Conservation (phyloP, 1,284 basidiomycete species). For the Cronartium ribicola region DNA sequence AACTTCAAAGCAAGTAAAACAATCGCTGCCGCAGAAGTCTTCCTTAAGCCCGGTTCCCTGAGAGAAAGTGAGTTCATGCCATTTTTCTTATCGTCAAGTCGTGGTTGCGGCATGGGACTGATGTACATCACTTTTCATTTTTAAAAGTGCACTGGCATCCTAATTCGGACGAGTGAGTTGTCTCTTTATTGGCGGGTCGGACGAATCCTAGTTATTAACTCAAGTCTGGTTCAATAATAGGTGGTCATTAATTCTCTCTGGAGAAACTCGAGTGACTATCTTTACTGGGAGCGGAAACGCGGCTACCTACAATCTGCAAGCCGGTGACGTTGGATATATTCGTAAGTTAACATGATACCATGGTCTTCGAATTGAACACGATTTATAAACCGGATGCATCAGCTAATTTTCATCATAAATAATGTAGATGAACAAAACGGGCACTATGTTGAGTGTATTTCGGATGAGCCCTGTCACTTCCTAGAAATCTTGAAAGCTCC, state of each 20-base stretch:
- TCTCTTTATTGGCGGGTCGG: conserved; percentile 3
- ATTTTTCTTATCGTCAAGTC: no score
- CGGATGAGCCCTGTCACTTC: not conserved
- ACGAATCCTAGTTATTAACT: conserved; percentile 60
- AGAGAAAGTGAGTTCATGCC: conserved; percentile 53
- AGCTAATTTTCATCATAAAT: conserved; percentile 65
- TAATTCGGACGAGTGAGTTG: not conserved
- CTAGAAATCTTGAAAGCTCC: conserved; percentile 4
- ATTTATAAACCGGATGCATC: conserved; percentile 68
- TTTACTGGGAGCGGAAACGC: conserved; percentile 64
- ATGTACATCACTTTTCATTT: not conserved
- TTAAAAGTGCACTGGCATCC: conserved; percentile 5
- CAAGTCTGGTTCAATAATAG: conserved; percentile 59
- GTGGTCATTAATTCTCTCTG: conserved; percentile 52
- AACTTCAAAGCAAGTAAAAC: conserved; percentile 61
- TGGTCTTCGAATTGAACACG: no score
- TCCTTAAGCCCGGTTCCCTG: conserved; percentile 65
- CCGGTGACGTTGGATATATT: conserved; percentile 62
- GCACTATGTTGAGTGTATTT: not conserved
- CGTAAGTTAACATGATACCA: conserved; percentile 49
- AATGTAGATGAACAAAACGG: conserved; percentile 48
- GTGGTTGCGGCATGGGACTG: not conserved
- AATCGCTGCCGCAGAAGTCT: conserved; percentile 65
- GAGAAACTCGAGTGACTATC: conserved; percentile 61
- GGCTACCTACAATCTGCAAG: conserved; percentile 64